phyloP scores from a whole-genome alignment of 768 basidiomycete species.

The Suillus occidentalis region DNA sequence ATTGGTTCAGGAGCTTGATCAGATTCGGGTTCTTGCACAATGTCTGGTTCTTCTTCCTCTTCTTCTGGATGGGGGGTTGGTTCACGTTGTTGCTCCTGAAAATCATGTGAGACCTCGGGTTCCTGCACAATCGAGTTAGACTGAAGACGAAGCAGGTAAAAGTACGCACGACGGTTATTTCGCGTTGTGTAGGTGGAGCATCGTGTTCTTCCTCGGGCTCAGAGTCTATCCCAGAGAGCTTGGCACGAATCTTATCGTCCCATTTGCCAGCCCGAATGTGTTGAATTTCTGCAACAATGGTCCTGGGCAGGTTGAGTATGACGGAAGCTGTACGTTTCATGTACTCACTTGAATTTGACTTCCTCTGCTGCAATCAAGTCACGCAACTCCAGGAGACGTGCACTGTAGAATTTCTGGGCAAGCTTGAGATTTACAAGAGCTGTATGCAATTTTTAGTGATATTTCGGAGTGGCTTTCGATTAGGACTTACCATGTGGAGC shows the following conservation, averaged over 20 bases:
- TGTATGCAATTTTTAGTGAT: slow-evolving; percentile 29
- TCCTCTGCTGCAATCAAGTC: slow-evolving; percentile 75
- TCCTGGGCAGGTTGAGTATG: slow-evolving; percentile 37
- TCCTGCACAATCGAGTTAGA: background rate
- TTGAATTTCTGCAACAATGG: slow-evolving; percentile 71
- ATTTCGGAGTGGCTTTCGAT: background rate
- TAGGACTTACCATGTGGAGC: slow-evolving; percentile 50
- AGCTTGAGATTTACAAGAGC: slow-evolving; percentile 66
- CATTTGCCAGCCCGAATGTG: slow-evolving; percentile 68
- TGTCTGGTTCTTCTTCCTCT: background rate
- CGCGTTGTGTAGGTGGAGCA: background rate
- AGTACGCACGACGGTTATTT: slow-evolving; percentile 1
- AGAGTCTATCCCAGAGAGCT: slow-evolving; percentile 24
- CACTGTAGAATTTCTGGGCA: slow-evolving; percentile 72
- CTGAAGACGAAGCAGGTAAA: background rate
- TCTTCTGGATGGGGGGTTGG: background rate
- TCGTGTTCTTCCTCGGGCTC: background rate
- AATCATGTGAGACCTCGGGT: background rate
- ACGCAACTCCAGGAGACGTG: slow-evolving; percentile 70
- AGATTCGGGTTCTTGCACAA: background rate
- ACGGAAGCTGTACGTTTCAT: background rate
- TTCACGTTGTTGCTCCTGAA: background rate
- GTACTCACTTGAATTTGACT: slow-evolving; percentile 67
- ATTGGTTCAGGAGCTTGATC: background rate
- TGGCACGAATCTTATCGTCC: slow-evolving; percentile 51